Base-by-base conservation (phyloP, 352 stramenopile genomes). In the Thalassiosira pacifica region DNA sequence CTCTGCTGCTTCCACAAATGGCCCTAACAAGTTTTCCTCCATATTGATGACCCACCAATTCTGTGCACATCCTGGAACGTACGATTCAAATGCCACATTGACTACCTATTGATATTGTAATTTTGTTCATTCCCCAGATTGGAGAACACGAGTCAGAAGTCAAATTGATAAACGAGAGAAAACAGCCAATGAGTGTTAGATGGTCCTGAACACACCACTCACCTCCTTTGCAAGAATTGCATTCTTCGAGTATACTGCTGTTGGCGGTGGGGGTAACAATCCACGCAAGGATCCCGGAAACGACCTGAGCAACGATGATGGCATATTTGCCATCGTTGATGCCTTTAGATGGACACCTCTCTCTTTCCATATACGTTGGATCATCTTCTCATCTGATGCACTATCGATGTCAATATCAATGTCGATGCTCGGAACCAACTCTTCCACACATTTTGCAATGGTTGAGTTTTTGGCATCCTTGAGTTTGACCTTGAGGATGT, bases 161-260 rank as follows among this genome's bases (percentile, higher is more conserved):
- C 37, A 48, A 48, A 48, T 13, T 48, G 13, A 48, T 48, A 48
- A 13, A 48, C 6, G 6, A 48, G 37, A 2, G 13, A 74, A 32
- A 6, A 32, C 27, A 32, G 18, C 6, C 55, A 64, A 64, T 64
- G n/a, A n/a, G n/a, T n/a, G n/a, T n/a, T n/a, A n/a, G n/a, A n/a
- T n/a, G n/a, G n/a, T n/a, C n/a, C n/a, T 64, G 55, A 13, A 48
- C 37, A 48, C 6, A 48, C 6, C 13, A 48, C 37, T 48, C 37
- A 48, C 37, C 18, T 64, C 6, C 24, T 0, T 32, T 9, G 34
- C 42, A 29, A 75, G 53, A 45, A 75, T 26, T 31, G 67, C 67
- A 75, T 75, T 64, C 9, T 13, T 53, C 13, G 48, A 45, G 19
- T 75, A 75, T 19, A 75, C 29, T 32, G 53, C 53, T 61, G 67